phyloP scores from a whole-genome alignment of 495 filamentous ascomycete species.

The Penicillium coprophilum region DNA sequence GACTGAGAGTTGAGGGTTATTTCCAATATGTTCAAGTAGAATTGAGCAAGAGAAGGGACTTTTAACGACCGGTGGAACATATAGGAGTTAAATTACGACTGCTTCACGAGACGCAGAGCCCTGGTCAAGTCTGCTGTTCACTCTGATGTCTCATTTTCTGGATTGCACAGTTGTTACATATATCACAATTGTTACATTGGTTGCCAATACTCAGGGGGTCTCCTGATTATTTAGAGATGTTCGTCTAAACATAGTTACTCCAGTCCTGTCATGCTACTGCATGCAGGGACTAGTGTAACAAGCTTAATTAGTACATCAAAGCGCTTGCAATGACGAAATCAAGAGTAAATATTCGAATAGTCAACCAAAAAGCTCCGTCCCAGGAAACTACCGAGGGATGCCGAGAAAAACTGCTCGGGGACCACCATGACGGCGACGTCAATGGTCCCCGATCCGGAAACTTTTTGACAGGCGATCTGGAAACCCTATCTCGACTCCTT shows the following conservation, averaged over 20 bases:
- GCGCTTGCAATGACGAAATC: not conserved
- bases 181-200: not conserved
- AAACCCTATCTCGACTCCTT: slow-evolving; percentile 8
- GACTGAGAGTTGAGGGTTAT: not conserved
- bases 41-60: not conserved
- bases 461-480: slow-evolving; percentile 4
- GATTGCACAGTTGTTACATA: not conserved
- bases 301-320: not conserved
- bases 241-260: not conserved
- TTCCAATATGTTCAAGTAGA: not conserved
- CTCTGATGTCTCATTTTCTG: not conserved
- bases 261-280: not conserved
- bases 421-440: slow-evolving; percentile 12
- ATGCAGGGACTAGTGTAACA: slow-evolving; percentile 3
- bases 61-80: not conserved
- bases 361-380: not conserved
- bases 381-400: slow-evolving; percentile 9
- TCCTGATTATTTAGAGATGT: not conserved
- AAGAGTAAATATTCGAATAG: not conserved
- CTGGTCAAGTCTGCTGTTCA: not conserved
- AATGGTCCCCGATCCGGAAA: slow-evolving; percentile 24
- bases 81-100: not conserved
- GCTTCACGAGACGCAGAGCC: not conserved
- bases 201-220: not conserved
- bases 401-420: slow-evolving; percentile 14